Evolutionary conservation across 371 early-diverging fungal species (phyloP).

Genomic region (Neoconidiobolus thromboides): DNA sequence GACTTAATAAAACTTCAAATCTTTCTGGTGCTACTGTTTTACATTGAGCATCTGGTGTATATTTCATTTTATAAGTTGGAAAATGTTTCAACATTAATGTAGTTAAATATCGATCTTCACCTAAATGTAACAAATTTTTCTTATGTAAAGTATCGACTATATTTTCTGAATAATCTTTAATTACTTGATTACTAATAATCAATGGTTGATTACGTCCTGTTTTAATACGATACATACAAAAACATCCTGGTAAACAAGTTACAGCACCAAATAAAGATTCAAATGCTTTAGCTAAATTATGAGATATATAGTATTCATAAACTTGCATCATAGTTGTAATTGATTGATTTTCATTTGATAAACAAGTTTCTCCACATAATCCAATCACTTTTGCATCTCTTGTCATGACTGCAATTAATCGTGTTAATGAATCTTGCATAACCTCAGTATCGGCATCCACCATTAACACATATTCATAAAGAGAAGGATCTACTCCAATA

Average conservation of each 20-base stretch:
- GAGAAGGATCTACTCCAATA: constrained; percentile 66
- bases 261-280: constrained; percentile 67
- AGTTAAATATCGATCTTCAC: constrained; percentile 82
- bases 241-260: constrained; percentile 84
- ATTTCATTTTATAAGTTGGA: constrained; percentile 91
- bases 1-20: constrained; percentile 75
- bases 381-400: constrained; percentile 67
- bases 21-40: constrained; percentile 91
- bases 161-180: constrained; percentile 87
- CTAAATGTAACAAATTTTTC: constrained; percentile 68
- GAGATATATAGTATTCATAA: constrained; percentile 74
- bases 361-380: constrained; percentile 65
- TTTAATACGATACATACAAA: constrained; percentile 66
- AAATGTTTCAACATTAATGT: constrained; percentile 97
- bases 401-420: constrained; percentile 54
- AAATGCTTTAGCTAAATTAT: constrained; percentile 71
- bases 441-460: constrained; percentile 52
- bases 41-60: constrained; percentile 88
- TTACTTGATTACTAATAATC: constrained; percentile 43
- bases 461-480: constrained; percentile 40
- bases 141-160: constrained; percentile 92
- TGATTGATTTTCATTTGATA: constrained; percentile 70
- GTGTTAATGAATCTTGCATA: constrained; percentile 36
- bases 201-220: constrained; percentile 36
- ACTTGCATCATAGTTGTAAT: constrained; percentile 91